A percentile compares a stretch with the other conserved stretches of the same genome.
Conservation (phyloP, 306 rosid genomes). For the Rosa lucieae region DNA sequence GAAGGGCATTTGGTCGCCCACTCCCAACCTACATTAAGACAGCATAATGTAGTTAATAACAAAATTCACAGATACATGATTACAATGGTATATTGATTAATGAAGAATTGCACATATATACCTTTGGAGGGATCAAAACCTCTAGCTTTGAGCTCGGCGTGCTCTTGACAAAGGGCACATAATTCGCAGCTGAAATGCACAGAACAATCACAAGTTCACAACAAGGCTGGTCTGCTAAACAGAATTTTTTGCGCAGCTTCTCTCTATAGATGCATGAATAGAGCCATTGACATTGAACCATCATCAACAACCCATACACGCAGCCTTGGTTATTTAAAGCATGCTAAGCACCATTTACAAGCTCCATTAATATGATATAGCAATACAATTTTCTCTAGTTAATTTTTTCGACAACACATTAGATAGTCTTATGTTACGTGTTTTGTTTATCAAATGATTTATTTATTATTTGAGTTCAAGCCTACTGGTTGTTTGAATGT, state of each 20-base stretch:
- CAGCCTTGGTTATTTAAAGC: constrained; percentile 7
- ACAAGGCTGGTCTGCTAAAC: constrained; percentile 27
- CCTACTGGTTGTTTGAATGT: too few species aligned
- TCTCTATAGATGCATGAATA: constrained; percentile 25
- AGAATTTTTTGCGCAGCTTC: constrained; percentile 19
- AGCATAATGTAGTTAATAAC: neutral
- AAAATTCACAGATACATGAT: neutral
- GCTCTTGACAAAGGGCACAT: constrained; percentile 40
- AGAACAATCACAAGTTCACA: constrained; percentile 26
- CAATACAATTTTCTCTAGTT: too few species aligned
- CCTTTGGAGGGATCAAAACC: constrained; percentile 34
- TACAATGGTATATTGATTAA: neutral
- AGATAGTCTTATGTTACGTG: too few species aligned
- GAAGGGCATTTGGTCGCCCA: too few species aligned
- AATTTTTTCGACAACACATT: too few species aligned
- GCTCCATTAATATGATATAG: neutral
- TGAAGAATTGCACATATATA: neutral
- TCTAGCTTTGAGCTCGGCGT: constrained; percentile 20
- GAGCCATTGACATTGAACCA: constrained; percentile 19
- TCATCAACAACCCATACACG: constrained; percentile 14
- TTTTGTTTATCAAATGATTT: too few species aligned
- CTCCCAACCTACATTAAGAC: neutral
- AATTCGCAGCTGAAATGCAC: constrained; percentile 27
- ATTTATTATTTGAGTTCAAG: too few species aligned
- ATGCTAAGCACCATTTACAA: neutral